Evolutionary conservation across 106 monocot genomes (phyloP), one percentile per base, ranked within the genome.

Genomic region (Dendrobium catenatum): DNA sequence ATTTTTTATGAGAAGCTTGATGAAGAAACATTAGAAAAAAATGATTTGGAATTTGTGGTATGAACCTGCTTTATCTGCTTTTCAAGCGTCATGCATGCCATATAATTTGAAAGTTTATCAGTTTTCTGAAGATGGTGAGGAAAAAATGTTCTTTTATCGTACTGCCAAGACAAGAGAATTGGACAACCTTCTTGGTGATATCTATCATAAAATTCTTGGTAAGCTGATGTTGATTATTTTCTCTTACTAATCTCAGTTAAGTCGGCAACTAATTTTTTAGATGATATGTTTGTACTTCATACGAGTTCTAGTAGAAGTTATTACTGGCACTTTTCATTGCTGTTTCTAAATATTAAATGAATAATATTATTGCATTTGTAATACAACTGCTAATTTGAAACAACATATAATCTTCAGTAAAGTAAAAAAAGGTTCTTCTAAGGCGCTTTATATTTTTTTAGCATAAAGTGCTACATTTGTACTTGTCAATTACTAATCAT

Each of bases 181-280:
- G 83, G 98, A 99, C 81, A 86, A 87, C 44, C 88, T 99, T 84
- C 88, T 99, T 73, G 98, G 98, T 46, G 98, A 99, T 87, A 93
- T 99, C 75, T 95, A 93, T 84, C 98, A 99, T 84, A 99, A 99
- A 86, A 95, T 99, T 93, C 98, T 93, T 82, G 98, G 97, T 98
- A 89, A 76, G 84, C 73, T 84, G 75, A 42, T 16, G 0, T 59
- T 55, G 19, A 22, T 59, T 77, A 16, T 55, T 68, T 80, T 78
- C 5, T 51, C 48, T 40, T 55, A 7, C 31, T 15, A 16, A 20
- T 17, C 42, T 46, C 10, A n/a, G 18, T 27, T 33, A 26, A 58
- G 67, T 47, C 24, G 75, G 37, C 77, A 78, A 51, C 27, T 67
- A 67, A 67, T 67, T 24, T 67, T 27, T 67, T 18, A 67, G 9